phyloP scores from a whole-genome alignment of 805 yeast species.

The Wickerhamomyces chaumierensis region DNA sequence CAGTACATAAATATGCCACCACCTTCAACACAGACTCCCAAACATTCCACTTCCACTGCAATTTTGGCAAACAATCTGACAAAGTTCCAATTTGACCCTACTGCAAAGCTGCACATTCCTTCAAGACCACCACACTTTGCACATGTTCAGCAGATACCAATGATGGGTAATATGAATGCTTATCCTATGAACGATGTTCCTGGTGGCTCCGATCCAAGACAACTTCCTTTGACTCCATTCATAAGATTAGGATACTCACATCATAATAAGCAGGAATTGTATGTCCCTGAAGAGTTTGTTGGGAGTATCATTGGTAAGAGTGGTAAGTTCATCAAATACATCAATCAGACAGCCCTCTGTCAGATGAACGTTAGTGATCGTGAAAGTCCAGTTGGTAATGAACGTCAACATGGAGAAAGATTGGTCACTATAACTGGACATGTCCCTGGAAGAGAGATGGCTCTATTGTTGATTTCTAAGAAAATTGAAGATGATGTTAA shows the following conservation, averaged over 20 bases:
- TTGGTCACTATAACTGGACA: conserved; percentile 60
- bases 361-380: conserved; percentile 61
- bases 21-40: not conserved
- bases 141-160: not conserved
- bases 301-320: conserved; percentile 84
- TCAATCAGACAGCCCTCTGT: conserved; percentile 65
- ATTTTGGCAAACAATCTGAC: too few relatives aligned
- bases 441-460: conserved; percentile 56
- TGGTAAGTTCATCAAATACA: conserved; percentile 71
- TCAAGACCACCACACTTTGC: not conserved
- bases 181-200: not conserved
- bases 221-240: not conserved
- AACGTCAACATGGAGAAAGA: conserved; percentile 47
- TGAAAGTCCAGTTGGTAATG: conserved; percentile 41
- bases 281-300: conserved; percentile 65
- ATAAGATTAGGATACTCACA: not conserved
- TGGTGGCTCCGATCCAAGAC: not conserved
- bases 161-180: too few relatives aligned
- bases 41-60: too few relatives aligned
- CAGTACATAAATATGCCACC: not conserved
- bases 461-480: conserved; percentile 60
- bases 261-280: conserved; percentile 41
- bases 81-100: not conserved
- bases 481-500: conserved; percentile 54
- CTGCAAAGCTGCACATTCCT: not conserved